Evolutionary conservation across 495 filamentous ascomycete species (phyloP).

Genomic region (Parmelia sp.): DNA sequence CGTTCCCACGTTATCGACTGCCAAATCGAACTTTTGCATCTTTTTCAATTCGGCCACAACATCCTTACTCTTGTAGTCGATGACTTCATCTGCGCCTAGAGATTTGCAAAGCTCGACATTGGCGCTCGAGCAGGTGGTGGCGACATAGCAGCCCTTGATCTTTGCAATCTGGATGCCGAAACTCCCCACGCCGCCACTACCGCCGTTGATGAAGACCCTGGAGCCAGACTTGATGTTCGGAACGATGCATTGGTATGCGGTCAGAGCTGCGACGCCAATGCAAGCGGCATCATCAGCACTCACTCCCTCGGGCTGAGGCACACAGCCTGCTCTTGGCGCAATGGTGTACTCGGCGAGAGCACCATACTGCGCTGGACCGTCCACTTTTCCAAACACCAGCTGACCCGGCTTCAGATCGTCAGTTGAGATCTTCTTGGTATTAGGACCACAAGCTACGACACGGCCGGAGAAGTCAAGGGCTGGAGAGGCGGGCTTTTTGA

Average conservation of each 20-base stretch:
- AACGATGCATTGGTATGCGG: conserved; percentile 47
- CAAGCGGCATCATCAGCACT: conserved; percentile 36
- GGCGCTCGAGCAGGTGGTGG: conserved; percentile 41
- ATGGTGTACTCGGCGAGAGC: conserved; percentile 49
- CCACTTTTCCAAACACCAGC: conserved; percentile 49
- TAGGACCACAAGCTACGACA: conserved; percentile 35
- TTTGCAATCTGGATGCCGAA: conserved; percentile 56
- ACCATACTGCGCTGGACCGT: conserved; percentile 40
- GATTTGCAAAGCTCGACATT: conserved; percentile 46
- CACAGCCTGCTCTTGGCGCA: conserved; percentile 22
- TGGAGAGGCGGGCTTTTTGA: conserved; percentile 48
- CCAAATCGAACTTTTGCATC: conserved; percentile 42
- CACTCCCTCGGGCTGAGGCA: conserved; percentile 38
- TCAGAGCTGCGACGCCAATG: conserved; percentile 41
- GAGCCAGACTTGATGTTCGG: conserved; percentile 42
- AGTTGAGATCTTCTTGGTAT: conserved; percentile 8
- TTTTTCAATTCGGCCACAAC: conserved; percentile 39
- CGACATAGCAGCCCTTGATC: conserved; percentile 47
- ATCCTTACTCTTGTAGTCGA: conserved; percentile 50
- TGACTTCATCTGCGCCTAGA: conserved; percentile 52
- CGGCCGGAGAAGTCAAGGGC: conserved; percentile 60
- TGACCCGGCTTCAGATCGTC: conserved; percentile 42
- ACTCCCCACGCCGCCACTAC: conserved; percentile 46
- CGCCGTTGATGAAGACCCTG: conserved; percentile 54
- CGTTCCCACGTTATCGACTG: conserved; percentile 49